Base-by-base conservation (phyloP, 208 protist genomes). In the Trypanosoma melophagium region DNA sequence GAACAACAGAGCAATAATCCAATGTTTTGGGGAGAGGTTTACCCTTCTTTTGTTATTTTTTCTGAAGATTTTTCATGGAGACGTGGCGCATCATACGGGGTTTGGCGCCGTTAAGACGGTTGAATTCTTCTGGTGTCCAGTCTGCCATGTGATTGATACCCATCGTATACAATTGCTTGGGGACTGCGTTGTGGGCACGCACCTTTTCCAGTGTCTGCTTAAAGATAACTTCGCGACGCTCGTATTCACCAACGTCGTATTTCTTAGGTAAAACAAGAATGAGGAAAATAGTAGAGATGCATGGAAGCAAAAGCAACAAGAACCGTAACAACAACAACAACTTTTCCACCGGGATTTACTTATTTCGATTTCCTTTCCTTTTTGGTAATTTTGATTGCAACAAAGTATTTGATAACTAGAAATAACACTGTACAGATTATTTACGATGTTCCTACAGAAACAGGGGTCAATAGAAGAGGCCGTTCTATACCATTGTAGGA, bases 71-170 rank as follows among this genome's bases (percentile, higher is more conserved):
- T 16, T 17, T 58, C 44, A 56, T 50, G 45, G 59, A 41, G 31
- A 41, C 45, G 25, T 69, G 31, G 63, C 71, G 59, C 54, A 62
- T 38, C 63, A 73, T 79, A 21, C 60, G 64, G 4, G 68, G 64
- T 0, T n/a, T 50, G 19, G 68, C 62, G 1, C 63, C 45, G 47
- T 80, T 89, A 24, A 87, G 67, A 1, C 58, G 31, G 0, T 40
- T 35, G 21, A 87, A 68, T 49, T 89, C 82, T 1, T 70, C 77
- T 24, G 80, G 59, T 0, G 80, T 77, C 80, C 79, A 84, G 55
- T 86, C 68, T 0, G 78, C 69, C 73, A 82, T 74, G 47, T 83
- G 69, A 49, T 87, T 88, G 52, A 86, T 41, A 21, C 76, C 67
- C 35, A 60, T 65, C n/a, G 62, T 54, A 22, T 78, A 81, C 0